Percentiles rank a stretch among this genome's conserved stretches.
phyloP scores from a whole-genome alignment of 768 basidiomycete genomes.

The Arthromyces matolae region DNA sequence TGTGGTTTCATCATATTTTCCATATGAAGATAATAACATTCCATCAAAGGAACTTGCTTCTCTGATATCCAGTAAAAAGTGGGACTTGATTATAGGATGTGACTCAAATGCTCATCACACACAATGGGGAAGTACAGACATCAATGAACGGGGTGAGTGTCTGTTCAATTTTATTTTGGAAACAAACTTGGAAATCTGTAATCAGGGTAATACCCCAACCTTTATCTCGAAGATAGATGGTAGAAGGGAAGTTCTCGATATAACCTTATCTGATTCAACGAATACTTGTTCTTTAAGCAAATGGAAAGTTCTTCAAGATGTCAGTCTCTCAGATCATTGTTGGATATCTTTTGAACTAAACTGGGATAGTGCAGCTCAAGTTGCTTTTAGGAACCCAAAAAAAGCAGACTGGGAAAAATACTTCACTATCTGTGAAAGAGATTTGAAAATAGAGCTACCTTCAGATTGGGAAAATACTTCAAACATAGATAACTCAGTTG shows the following conservation, averaged over 20 bases:
- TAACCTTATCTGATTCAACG: too few species aligned
- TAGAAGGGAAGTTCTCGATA: background rate
- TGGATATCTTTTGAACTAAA: background rate
- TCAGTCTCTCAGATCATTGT: background rate
- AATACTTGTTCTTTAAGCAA: too few species aligned
- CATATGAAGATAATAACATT: background rate
- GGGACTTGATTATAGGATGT: background rate
- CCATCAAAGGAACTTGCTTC: background rate
- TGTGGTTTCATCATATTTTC: background rate
- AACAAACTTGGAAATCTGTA: background rate
- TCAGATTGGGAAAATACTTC: too few species aligned
- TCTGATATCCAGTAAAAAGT: background rate
- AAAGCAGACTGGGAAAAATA: background rate
- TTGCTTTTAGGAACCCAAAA: background rate
- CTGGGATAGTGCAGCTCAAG: background rate
- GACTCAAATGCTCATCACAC: background rate
- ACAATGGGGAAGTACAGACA: background rate
- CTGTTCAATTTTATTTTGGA: background rate
- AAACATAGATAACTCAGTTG: too few species aligned
- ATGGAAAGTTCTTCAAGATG: too few species aligned
- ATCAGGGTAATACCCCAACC: background rate
- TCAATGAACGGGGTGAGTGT: background rate
- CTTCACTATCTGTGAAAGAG: too few species aligned
- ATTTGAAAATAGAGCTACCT: too few species aligned
- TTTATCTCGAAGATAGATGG: background rate